These are phyloP conservation scores for Tripterygium wilfordii DNA, from an alignment of 177 flowering plant species.

Conservation along the genomic window DNA sequence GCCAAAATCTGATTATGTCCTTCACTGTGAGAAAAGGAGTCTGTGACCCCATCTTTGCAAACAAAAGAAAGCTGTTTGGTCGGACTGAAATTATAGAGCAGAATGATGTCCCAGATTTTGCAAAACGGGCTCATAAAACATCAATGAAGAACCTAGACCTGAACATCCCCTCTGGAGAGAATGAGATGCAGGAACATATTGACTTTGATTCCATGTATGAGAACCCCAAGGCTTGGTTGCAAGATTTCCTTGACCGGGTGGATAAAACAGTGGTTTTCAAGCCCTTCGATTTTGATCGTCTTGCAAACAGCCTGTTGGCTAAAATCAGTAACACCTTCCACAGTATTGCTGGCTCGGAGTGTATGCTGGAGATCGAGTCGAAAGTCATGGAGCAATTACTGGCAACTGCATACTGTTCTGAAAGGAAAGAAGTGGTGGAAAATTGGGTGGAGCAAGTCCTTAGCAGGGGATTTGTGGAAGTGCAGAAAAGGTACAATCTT, in stretches of 20 bases:
- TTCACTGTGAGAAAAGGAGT: slow-evolving; percentile 6
- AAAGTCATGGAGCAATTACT: slow-evolving; percentile 68
- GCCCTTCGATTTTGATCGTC: slow-evolving; percentile 69
- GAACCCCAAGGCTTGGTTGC: slow-evolving; percentile 50
- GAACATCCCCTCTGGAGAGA: slow-evolving; percentile 66
- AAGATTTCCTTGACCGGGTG: slow-evolving; percentile 39
- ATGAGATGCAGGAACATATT: slow-evolving; percentile 19
- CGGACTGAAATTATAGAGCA: slow-evolving; percentile 6
- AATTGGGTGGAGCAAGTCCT: slow-evolving; percentile 68
- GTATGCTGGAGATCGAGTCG: slow-evolving; percentile 54
- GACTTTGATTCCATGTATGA: slow-evolving; percentile 30
- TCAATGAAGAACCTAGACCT: slow-evolving; percentile 51
- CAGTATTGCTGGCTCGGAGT: slow-evolving; percentile 26
- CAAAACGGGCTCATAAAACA: slow-evolving; percentile 34
- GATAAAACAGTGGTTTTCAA: slow-evolving; percentile 49
- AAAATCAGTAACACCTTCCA: slow-evolving; percentile 28
- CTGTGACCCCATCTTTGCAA: slow-evolving; percentile 15
- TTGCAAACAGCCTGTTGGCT: slow-evolving; percentile 33
- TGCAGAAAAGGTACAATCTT: slow-evolving; percentile 28
- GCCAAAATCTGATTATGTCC: slow-evolving; percentile 10
- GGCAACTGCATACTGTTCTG: slow-evolving; percentile 55
- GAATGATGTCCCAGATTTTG: slow-evolving; percentile 19
- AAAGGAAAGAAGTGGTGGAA: slow-evolving; percentile 23
- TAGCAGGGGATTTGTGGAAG: slow-evolving; percentile 42
- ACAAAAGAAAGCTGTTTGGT: slow-evolving; percentile 53